Conservation (phyloP, 129 eudicot species). For the Tagetes patula region DNA sequence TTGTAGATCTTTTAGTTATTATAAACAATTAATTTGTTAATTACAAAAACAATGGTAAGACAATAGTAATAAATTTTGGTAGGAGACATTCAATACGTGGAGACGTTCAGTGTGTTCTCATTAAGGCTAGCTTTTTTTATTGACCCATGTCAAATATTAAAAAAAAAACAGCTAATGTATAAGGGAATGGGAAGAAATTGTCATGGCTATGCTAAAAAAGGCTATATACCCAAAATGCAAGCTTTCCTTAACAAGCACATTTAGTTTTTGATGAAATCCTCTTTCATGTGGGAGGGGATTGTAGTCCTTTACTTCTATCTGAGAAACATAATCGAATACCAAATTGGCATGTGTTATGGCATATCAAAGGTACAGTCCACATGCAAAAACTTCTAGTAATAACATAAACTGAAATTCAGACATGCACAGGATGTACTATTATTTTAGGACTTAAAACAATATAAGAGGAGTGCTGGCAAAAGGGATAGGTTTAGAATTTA, state of each 20-base stretch:
- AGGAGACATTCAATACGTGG: background rate
- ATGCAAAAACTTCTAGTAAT: background rate
- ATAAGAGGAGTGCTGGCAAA: background rate
- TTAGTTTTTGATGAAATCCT: conserved; percentile 81
- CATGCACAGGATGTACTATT: too few species aligned
- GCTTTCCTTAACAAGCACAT: conserved; percentile 81
- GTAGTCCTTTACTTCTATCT: conserved; percentile 82
- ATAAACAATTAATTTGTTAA: background rate
- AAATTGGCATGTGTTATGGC: conserved; percentile 9
- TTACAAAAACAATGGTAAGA: background rate
- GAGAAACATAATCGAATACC: conserved; percentile 31
- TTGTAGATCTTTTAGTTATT: background rate
- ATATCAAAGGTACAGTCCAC: conserved; percentile 9
- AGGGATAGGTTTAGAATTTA: background rate
- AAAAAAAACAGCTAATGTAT: background rate
- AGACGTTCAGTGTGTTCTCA: background rate
- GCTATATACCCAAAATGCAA: conserved; percentile 73
- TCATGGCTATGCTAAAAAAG: background rate
- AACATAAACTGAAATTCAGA: background rate
- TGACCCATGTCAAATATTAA: background rate
- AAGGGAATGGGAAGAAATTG: background rate
- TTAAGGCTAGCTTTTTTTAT: background rate
- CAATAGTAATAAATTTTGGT: background rate
- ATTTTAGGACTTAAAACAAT: background rate
- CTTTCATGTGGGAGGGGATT: conserved; percentile 82